A percentile compares a stretch with the other conserved stretches of the same genome.
These are phyloP conservation scores for Nepenthes mirabilis DNA, from an alignment of 148 eudicot species.

Conservation along the genomic window DNA sequence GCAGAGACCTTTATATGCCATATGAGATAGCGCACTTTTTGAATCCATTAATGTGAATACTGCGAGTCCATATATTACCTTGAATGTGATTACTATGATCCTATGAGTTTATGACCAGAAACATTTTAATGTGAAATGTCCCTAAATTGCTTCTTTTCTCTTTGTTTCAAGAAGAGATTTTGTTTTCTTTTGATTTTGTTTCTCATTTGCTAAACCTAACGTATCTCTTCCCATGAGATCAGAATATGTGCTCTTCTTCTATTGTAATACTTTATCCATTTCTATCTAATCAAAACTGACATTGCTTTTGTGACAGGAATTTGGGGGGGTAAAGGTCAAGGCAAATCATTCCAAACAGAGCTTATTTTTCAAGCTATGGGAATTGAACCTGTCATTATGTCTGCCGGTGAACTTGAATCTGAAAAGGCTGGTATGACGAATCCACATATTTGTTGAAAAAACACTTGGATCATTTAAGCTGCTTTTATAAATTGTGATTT, in stretches of 20 bases:
- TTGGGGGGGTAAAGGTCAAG: conserved; percentile 99
- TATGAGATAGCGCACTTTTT: no score
- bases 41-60: no score
- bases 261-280: not conserved
- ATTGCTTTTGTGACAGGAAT: conserved; percentile 37
- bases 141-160: no score
- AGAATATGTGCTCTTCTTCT: not conserved
- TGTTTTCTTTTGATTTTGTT: no score
- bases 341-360: conserved; percentile 93
- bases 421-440: conserved; percentile 73
- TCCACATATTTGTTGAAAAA: not conserved
- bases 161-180: no score
- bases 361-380: conserved; percentile 89
- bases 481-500: not conserved
- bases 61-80: no score
- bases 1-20: no score
- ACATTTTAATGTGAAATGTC: no score
- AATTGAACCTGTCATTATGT: conserved; percentile 88
- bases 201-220: no score
- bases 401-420: conserved; percentile 96
- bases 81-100: no score
- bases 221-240: not conserved
- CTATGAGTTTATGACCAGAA: no score
- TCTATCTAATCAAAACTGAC: not conserved
- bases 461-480: not conserved